phyloP scores from a whole-genome alignment of 495 filamentous ascomycete genomes.

The Neurospora discreta region DNA sequence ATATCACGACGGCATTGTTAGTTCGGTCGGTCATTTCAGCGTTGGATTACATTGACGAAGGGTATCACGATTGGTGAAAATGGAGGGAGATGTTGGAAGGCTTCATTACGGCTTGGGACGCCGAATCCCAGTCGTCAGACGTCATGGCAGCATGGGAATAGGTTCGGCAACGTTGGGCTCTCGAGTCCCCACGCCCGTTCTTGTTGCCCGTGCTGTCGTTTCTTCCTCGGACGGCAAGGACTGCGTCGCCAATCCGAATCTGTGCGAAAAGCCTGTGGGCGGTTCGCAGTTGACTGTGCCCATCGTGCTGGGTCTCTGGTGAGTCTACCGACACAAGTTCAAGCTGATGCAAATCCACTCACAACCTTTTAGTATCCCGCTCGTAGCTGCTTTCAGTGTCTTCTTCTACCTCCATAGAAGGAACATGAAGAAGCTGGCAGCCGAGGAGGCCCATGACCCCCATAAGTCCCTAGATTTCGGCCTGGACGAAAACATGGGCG shows the following conservation, averaged over 20 bases:
- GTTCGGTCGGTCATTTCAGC: neutral
- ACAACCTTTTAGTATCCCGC: slow-evolving; percentile 52
- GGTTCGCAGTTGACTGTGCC: slow-evolving; percentile 52
- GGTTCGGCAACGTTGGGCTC: slow-evolving; percentile 7
- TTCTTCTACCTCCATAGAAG: slow-evolving; percentile 69
- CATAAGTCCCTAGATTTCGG: slow-evolving; percentile 94
- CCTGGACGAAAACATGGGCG: slow-evolving; percentile 39
- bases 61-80: slow-evolving; percentile 8
- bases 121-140: slow-evolving; percentile 11
- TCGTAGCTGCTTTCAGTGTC: slow-evolving; percentile 53
- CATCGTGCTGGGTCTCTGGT: slow-evolving; percentile 74
- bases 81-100: slow-evolving; percentile 17
- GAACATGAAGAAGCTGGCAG: slow-evolving; percentile 57
- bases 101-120: slow-evolving; percentile 17
- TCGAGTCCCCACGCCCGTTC: slow-evolving; percentile 9
- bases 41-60: neutral
- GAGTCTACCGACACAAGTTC: slow-evolving; percentile 31
- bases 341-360: slow-evolving; percentile 17
- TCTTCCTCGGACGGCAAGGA: slow-evolving; percentile 3
- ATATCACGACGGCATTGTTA: neutral
- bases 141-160: slow-evolving; percentile 1
- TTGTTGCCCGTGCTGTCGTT: slow-evolving; percentile 9
- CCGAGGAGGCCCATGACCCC: slow-evolving; percentile 77
- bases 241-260: slow-evolving; percentile 15
- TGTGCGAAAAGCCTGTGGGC: slow-evolving; percentile 47